Evolutionary conservation across 225 moss, liverwort and hornwort species (phyloP), one percentile per base, ranked within the genome.

Genomic region (Lunularia cruciata): DNA sequence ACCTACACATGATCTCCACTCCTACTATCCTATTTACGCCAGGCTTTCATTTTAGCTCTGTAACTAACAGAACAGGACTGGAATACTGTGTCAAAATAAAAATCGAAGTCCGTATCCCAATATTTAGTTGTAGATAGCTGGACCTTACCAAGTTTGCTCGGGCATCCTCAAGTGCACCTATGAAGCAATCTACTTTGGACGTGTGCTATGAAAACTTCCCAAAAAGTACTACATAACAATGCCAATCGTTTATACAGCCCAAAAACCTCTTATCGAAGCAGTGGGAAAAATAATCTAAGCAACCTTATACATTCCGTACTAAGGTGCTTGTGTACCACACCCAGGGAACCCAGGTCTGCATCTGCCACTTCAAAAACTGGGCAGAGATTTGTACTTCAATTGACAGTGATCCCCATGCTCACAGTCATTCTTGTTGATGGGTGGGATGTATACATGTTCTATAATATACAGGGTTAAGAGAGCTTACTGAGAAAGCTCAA

Each of bases 241-340:
- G 39, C 25, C 38, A 61, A 38, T 38, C 37, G 42, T 61, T n/a
- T 25, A 40, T 61, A 61, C 61, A 61, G 42, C 61, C 61, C 61
- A 39, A 38, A 61, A 23, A 10, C 10, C 61, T 61, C 61, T 8
- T 40, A 23, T 25, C 25, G 37, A 40, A 40, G 39, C 39, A 61
- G 25, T 40, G 39, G 39, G 61, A n/a, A 42, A 61, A 61, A 38
- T 39, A 40, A 40, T 61, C 39, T 61, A 40, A 22, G 18, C 1
- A 14, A 60, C 16, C 35, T 1, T 19, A 37, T 35, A 19, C 38
- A 40, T 20, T 40, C 54, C 8, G 39, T 61, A 22, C n/a, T n/a
- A n/a, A n/a, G n/a, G n/a, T n/a, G 4, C 23, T 61, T 13, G n/a
- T 22, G 2, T 40, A 61, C 61, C 23, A 61, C 37, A 11, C 40